A percentile compares a stretch with the other conserved stretches of the same genome.
Conservation (phyloP, 2,329 filamentous ascomycete genomes). For the Aureobasidium sp. region DNA sequence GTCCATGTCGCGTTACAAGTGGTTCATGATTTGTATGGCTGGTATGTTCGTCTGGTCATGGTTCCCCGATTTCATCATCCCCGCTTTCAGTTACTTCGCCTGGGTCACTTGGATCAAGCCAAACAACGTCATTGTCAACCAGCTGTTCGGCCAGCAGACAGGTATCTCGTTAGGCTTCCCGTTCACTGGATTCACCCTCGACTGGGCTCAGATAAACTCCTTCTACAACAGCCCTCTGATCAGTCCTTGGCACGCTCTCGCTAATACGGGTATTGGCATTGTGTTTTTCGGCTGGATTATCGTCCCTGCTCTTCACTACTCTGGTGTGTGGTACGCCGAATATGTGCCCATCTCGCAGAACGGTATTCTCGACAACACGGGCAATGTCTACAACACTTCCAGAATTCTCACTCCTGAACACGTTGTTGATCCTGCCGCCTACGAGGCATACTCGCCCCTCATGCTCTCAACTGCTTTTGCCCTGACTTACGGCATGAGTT, state of each 20-base stretch:
- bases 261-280: slow-evolving; percentile 24
- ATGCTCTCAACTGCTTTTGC: slow-evolving; percentile 84
- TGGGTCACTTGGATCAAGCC: slow-evolving; percentile 85
- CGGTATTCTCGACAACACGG: slow-evolving; percentile 77
- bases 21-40: slow-evolving; percentile 69
- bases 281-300: slow-evolving; percentile 23
- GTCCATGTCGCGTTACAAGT: slow-evolving; percentile 74
- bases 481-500: slow-evolving; percentile 77
- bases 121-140: slow-evolving; percentile 54
- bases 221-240: slow-evolving; percentile 65
- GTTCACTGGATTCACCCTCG: slow-evolving; percentile 58
- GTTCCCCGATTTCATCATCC: slow-evolving; percentile 72
- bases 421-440: slow-evolving; percentile 68
- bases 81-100: slow-evolving; percentile 81
- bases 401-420: slow-evolving; percentile 73
- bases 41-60: slow-evolving; percentile 75
- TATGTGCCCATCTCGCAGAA: slow-evolving; percentile 83
- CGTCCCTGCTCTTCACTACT: slow-evolving; percentile 45
- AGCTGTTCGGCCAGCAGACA: slow-evolving; percentile 24
- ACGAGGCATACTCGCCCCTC: slow-evolving; percentile 71
- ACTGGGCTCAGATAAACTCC: slow-evolving; percentile 77
- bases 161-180: slow-evolving; percentile 24
- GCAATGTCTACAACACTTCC: slow-evolving; percentile 76
- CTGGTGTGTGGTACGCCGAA: slow-evolving; percentile 69
- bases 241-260: slow-evolving; percentile 30